Evolutionary conservation across 2,329 filamentous ascomycete species (phyloP).

Genomic region (Calonectria pauciramosa): DNA sequence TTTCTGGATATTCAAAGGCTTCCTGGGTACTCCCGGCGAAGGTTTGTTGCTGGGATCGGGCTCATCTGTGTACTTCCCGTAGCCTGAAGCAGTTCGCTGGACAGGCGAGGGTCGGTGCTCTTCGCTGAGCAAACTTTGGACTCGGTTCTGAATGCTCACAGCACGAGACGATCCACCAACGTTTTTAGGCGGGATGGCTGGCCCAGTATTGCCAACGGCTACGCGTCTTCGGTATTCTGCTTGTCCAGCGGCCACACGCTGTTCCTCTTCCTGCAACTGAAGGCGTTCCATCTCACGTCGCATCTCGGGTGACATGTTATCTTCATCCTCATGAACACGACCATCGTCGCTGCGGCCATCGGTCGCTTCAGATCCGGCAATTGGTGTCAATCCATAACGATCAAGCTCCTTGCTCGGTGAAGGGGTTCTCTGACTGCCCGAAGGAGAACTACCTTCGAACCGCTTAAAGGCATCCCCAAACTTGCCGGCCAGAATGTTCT

Average conservation of each 20-base stretch:
- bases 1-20: slow-evolving; percentile 59
- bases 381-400: slow-evolving; percentile 73
- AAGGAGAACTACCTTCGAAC: slow-evolving; percentile 75
- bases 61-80: slow-evolving; percentile 85
- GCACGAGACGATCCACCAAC: slow-evolving; percentile 75
- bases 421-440: slow-evolving; percentile 56
- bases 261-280: slow-evolving; percentile 88
- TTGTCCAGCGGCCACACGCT: slow-evolving; percentile 87
- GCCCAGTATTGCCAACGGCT: slow-evolving; percentile 60
- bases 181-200: slow-evolving; percentile 64
- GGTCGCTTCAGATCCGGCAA: slow-evolving; percentile 82
- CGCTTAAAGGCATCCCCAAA: slow-evolving; percentile 95
- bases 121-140: slow-evolving; percentile 87
- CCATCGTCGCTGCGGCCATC: slow-evolving; percentile 72
- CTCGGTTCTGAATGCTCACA: slow-evolving; percentile 90
- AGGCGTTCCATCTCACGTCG: slow-evolving; percentile 89
- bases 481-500: slow-evolving; percentile 86
- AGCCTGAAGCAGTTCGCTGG: slow-evolving; percentile 85
- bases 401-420: slow-evolving; percentile 65
- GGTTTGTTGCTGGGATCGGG: slow-evolving; percentile 54
- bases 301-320: slow-evolving; percentile 87
- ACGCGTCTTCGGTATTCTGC: slow-evolving; percentile 88
- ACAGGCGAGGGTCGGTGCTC: slow-evolving; percentile 72
- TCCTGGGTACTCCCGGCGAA: slow-evolving; percentile 63
- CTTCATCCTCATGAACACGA: slow-evolving; percentile 69